phyloP scores from a whole-genome alignment of 2,329 filamentous ascomycete genomes.

The Xylariaceae sp. region DNA sequence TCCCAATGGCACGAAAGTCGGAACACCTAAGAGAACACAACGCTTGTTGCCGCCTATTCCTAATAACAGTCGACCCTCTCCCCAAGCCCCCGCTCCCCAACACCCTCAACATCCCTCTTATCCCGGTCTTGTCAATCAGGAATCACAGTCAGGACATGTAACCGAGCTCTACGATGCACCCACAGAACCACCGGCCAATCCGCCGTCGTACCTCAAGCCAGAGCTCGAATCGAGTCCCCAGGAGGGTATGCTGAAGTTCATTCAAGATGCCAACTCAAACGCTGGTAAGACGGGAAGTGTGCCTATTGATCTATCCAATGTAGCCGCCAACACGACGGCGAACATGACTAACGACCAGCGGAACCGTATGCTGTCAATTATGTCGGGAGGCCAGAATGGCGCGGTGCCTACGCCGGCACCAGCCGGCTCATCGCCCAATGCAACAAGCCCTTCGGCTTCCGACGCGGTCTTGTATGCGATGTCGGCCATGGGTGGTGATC shows the following conservation, averaged over 20 bases:
- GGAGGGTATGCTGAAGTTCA: slow-evolving; percentile 60
- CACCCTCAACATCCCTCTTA: slow-evolving; percentile 30
- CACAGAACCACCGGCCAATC: slow-evolving; percentile 37
- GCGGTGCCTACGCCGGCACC: slow-evolving; percentile 26
- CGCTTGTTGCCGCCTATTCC: slow-evolving; percentile 53
- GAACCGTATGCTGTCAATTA: slow-evolving; percentile 54
- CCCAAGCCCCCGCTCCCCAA: slow-evolving; percentile 29
- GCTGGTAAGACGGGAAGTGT: slow-evolving; percentile 35
- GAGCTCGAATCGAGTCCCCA: slow-evolving; percentile 55
- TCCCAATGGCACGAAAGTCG: slow-evolving; percentile 35
- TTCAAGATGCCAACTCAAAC: slow-evolving; percentile 58
- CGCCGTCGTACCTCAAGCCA: slow-evolving; percentile 48
- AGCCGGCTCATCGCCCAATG: slow-evolving; percentile 20
- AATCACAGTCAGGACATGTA: slow-evolving; percentile 49
- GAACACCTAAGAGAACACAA: slow-evolving; percentile 47
- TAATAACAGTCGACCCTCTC: slow-evolving; percentile 29
- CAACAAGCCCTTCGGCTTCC: slow-evolving; percentile 21
- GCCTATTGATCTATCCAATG: slow-evolving; percentile 48
- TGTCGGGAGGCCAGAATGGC: slow-evolving; percentile 39
- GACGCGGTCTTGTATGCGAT: slow-evolving; percentile 21
- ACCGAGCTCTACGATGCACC: slow-evolving; percentile 56
- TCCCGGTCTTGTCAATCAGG: slow-evolving; percentile 27
- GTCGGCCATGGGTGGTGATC: slow-evolving; percentile 18
- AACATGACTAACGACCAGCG: slow-evolving; percentile 53
- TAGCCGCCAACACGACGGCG: slow-evolving; percentile 52